Evolutionary conservation across 148 eudicot genomes (phyloP), one percentile per base, ranked within the genome.

Genomic region (Fagopyrum esculentum): DNA sequence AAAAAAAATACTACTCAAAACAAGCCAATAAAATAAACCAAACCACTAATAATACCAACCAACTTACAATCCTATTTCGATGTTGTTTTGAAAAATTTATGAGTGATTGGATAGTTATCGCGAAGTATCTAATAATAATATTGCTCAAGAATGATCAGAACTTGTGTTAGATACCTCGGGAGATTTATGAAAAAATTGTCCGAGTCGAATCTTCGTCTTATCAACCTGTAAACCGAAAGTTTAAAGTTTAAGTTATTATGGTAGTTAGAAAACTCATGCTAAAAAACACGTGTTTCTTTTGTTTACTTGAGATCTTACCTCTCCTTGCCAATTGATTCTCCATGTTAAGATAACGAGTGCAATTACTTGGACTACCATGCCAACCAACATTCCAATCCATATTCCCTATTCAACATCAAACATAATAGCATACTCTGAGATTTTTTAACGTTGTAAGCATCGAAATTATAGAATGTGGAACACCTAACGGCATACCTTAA

Each of bases 401-500:
- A 71, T 71, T 2, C 73, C 73, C 73, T 71, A 30, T n/a, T 35
- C 17, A 35, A 64, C 44, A 64, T 29, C n/a, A 35, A 30, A 1
- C 45, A 30, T 30, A 9, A 11, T 10, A 30, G 35, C 2, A 30
- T 30, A 30, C 1, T 30, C 35, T 2, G 2, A 30, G 35, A 30
- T 1, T 30, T 30, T 30, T 30, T 30, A 30, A 30, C 2, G 2
- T 30, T 1, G 35, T 30, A 30, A 30, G 35, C 2, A 2, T 30
- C 35, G 2, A 30, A 30, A 30, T 30, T 2, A 30, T 30, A 30
- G 35, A 1, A 30, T 30, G 2, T 1, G 35, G 35, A 30, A 30
- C 35, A 30, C 35, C 1, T 30, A 30, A 30, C 2, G 35, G 35
- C 4, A 61, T 82, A 87, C 91, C 85, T 80, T 72, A 30, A 87